phyloP scores from a whole-genome alignment of 352 stramenopile genomes.

The Pythium phragmiticola region DNA sequence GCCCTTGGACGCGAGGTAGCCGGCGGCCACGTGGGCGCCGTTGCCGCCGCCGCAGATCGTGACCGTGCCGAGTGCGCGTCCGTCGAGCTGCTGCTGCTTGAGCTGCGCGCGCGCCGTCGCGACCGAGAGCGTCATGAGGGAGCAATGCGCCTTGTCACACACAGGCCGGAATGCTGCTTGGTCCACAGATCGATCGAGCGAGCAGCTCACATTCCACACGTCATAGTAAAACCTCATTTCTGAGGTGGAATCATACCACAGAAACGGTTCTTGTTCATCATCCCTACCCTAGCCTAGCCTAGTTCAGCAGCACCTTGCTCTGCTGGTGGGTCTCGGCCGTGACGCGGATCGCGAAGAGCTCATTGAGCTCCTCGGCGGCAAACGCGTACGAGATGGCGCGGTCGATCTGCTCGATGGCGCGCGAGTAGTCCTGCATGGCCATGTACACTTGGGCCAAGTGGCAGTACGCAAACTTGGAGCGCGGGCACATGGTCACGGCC shows the following conservation, averaged over 20 bases:
- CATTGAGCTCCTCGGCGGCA: slow-evolving; percentile 71
- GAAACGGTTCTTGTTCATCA: not conserved
- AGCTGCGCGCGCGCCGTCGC: slow-evolving; percentile 67
- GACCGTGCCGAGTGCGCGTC: slow-evolving; percentile 51
- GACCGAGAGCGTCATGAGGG: slow-evolving; percentile 76
- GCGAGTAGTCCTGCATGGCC: slow-evolving; percentile 81
- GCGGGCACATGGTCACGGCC: slow-evolving; percentile 71
- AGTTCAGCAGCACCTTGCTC: slow-evolving; percentile 61
- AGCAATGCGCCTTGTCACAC: slow-evolving; percentile 13
- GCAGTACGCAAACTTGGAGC: slow-evolving; percentile 84
- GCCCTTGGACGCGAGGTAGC: slow-evolving; percentile 86
- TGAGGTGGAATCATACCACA: not conserved
- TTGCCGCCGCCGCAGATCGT: slow-evolving; percentile 93
- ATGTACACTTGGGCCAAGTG: slow-evolving; percentile 84
- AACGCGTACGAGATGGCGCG: slow-evolving; percentile 71
- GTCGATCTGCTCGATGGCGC: slow-evolving; percentile 81
- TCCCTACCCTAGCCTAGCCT: slow-evolving; percentile 16
- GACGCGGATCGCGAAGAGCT: slow-evolving; percentile 77
- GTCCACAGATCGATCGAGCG: not conserved
- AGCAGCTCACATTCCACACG: slow-evolving; percentile 3
- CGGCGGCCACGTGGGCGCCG: slow-evolving; percentile 87
- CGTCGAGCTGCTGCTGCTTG: slow-evolving; percentile 40
- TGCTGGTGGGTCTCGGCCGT: slow-evolving; percentile 78
- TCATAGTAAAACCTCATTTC: slow-evolving; percentile 15
- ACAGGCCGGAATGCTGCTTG: slow-evolving; percentile 17